Percentiles rank a stretch among this genome's conserved stretches.
Evolutionary conservation across 139 green algal genomes (phyloP).

Genomic region (Zygnema circumcarinatum): DNA sequence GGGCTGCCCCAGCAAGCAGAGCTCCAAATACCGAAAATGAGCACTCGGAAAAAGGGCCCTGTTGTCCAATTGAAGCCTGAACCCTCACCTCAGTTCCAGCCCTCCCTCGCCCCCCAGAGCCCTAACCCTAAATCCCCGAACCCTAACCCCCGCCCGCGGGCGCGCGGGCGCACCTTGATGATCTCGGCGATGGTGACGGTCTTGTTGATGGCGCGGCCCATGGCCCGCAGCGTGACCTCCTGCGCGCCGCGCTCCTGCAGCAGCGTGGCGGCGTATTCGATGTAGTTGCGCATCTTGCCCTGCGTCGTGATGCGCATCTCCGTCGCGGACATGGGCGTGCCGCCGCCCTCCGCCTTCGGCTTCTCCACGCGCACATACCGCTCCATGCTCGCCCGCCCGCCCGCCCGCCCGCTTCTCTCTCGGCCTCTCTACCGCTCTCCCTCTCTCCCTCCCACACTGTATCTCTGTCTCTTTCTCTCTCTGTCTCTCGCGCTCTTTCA

Average conservation of each 20-base stretch:
- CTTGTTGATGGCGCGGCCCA: slow-evolving; percentile 92
- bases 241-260: slow-evolving; percentile 77
- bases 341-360: neutral
- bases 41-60: too few species aligned
- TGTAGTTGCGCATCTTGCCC: slow-evolving; percentile 80
- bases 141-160: too few species aligned
- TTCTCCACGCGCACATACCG: neutral
- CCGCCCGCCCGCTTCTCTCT: too few species aligned
- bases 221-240: slow-evolving; percentile 80
- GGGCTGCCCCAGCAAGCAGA: too few species aligned
- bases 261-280: slow-evolving; percentile 77
- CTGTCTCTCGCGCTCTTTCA: too few species aligned
- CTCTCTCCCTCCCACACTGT: neutral
- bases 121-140: too few species aligned
- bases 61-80: too few species aligned
- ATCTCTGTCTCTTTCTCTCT: too few species aligned
- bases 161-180: slow-evolving; percentile 75
- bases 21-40: too few species aligned
- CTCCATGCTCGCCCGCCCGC: too few species aligned
- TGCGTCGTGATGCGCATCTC: slow-evolving; percentile 79
- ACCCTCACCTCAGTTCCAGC: too few species aligned
- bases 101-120: too few species aligned
- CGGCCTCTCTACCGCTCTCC: neutral
- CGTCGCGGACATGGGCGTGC: neutral
- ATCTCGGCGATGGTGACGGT: slow-evolving; percentile 86